phyloP scores from a whole-genome alignment of 164 flowering plant species.

The Buxus sempervirens region DNA sequence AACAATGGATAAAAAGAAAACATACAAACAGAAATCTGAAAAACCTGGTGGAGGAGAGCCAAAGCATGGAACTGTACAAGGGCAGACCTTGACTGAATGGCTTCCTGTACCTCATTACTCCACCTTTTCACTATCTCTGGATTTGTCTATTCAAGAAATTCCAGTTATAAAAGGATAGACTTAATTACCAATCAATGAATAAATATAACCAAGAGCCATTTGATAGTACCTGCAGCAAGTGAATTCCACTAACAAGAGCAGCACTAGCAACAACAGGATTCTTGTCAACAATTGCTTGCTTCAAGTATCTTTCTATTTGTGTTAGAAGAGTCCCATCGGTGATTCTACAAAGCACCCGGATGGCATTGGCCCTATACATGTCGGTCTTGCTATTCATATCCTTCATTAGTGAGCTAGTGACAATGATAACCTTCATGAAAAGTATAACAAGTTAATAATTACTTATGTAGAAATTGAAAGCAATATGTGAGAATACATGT shows the following conservation, averaged over 20 bases:
- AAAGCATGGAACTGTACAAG: conserved; percentile 95
- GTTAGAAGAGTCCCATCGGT: conserved; percentile 92
- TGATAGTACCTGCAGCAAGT: conserved; percentile 78
- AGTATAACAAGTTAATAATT: conserved; percentile 18
- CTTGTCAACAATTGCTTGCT: conserved; percentile 98
- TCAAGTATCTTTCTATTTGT: conserved; percentile 94
- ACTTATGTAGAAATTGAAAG: neutral
- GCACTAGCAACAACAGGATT: conserved; percentile 99
- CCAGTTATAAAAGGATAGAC: neutral
- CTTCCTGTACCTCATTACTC: conserved; percentile 99
- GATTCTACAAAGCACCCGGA: conserved; percentile 88
- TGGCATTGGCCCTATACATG: conserved; percentile 97
- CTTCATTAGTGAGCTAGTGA: conserved; percentile 97
- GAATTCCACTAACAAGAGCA: conserved; percentile 95
- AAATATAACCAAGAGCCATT: neutral
- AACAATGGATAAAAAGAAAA: neutral
- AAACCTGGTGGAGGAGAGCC: conserved; percentile 90
- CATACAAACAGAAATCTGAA: neutral
- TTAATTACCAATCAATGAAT: neutral
- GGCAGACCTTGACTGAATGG: conserved; percentile 95
- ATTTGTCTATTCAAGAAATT: conserved; percentile 51
- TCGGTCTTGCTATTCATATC: conserved; percentile 99
- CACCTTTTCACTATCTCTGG: conserved; percentile 96
- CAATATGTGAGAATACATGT: neutral
- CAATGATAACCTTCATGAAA: conserved; percentile 72